Base-by-base conservation (phyloP, 2,329 filamentous ascomycete species). In the Claviceps pusilla region DNA sequence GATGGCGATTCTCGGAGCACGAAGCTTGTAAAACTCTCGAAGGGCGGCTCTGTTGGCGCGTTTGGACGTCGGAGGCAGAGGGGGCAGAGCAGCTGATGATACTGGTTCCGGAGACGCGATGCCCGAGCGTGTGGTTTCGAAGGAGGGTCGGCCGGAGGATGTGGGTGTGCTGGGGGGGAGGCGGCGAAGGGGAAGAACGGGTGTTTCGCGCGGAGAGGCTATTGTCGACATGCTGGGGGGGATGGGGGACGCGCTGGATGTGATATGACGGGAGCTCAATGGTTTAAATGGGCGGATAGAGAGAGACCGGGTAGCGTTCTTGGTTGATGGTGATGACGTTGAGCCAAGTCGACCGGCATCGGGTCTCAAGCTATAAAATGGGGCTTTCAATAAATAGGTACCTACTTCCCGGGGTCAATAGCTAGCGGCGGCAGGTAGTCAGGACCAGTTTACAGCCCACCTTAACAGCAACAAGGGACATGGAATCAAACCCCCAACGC, bases 21-120 rank as follows among this genome's bases (percentile, higher is more conserved):
- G 45, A 51, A 97, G 78, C 65, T 93, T 93, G 72, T 97, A 97
- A 75, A 95, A 97, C 65, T 96, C 89, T 62, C 93, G 86, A 24
- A 97, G 78, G 7, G 91, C 91, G 54, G 86, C 82, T 59, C 91
- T 86, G 71, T 95, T 95, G 57, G 86, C 72, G 54, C 76, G 75
- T 59, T 73, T 76, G 55, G 66, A 70, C 57, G 61, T 64, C 61
- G 49, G 61, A 57, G 60, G 63, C 59, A 59, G 61, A 68, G 54
- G 67, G 70, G 62, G 14, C 33, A n/a, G 33, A 14, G 33, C 10
- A n/a, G 45, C 28, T 9, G 45, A 72, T 73, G 56, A 7, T 56
- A 53, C 55, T 56, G 61, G 59, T 54, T 66, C 61, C 52, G 77
- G 79, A 1, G 79, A 86, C 55, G 69, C 71, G 57, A 78, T 71